These are phyloP conservation scores for Eucalyptus globulus DNA, from an alignment of 345 rosid genomes.

Conservation along the genomic window DNA sequence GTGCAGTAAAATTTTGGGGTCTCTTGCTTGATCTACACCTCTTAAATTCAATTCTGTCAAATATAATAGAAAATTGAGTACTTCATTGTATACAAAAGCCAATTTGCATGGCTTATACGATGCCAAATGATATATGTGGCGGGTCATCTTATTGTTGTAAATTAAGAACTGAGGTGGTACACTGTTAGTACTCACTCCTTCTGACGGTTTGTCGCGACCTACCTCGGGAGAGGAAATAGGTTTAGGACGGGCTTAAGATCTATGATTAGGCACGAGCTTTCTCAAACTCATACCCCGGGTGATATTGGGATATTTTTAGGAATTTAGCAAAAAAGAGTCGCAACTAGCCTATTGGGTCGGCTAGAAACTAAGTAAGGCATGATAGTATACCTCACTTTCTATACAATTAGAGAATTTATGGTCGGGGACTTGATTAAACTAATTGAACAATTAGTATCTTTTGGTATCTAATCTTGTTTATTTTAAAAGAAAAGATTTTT, in stretches of 20 bases:
- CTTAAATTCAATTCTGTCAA: accelerated
- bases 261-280: too few species aligned
- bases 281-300: accelerated
- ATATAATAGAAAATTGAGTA: not conserved
- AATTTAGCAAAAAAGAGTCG: too few species aligned
- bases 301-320: too few species aligned
- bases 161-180: not conserved
- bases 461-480: too few species aligned
- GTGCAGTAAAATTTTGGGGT: not conserved
- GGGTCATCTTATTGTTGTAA: not conserved
- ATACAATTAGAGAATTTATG: too few species aligned
- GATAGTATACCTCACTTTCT: too few species aligned
- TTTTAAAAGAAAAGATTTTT: too few species aligned
- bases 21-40: not conserved
- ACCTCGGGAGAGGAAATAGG: too few species aligned
- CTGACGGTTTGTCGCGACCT: not conserved
- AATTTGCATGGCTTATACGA: not conserved
- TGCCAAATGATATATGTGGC: not conserved
- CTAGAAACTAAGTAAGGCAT: too few species aligned
- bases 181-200: not conserved
- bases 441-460: too few species aligned
- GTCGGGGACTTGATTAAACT: too few species aligned
- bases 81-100: not conserved
- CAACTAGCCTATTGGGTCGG: accelerated
- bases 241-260: too few species aligned